Base-by-base conservation (phyloP, 768 basidiomycete genomes). In the Suillus placidus region DNA sequence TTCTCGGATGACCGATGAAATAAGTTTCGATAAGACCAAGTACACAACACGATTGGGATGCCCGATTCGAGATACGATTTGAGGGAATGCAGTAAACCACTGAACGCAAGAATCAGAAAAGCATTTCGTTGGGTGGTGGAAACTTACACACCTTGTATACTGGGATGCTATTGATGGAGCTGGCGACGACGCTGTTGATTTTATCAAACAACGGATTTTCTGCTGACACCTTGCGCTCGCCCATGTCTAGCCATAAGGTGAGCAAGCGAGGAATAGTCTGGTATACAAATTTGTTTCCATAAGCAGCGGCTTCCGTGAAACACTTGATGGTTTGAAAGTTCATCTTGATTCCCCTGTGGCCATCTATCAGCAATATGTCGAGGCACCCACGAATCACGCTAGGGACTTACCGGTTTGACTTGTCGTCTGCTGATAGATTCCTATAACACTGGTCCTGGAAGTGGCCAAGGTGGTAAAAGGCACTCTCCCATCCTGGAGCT, bases 71-170 rank as follows among this genome's bases (percentile, higher is more conserved):
- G 97, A 99, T 16, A 96, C 94, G 61, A 99, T 93, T 81, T 99
- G 97, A 4, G 96, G 95, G 68, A 98, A 96, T 1, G 95, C 96
- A 0, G 92, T 95, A 70, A 88, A 92, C 95, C 97, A 99, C 95
- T 99, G 56, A 18, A 61, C 55, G 30, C 5, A 60, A 67, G 6
- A 69, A 51, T 63, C 51, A 69, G 52, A 34, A 62, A 13, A 35
- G 52, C 38, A 13, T 38, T 63, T 23, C 6, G 12, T n/a, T 18
- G 10, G n/a, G 20, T 38, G 9, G 7, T n/a, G 20, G 2, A 54
- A 42, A 56, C 8, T 18, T 64, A n/a, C 80, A 65, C 62, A 88
- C 96, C 81, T 96, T 96, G 79, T 93, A 98, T 1, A 84, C 82
- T 0, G 96, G 92, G 1, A 92, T 80, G 1, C 81, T 82, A 49